A percentile compares a stretch with the other conserved stretches of the same genome.
Conservation (phyloP, 2,329 filamentous ascomycete species). For the Periconia digitata region DNA sequence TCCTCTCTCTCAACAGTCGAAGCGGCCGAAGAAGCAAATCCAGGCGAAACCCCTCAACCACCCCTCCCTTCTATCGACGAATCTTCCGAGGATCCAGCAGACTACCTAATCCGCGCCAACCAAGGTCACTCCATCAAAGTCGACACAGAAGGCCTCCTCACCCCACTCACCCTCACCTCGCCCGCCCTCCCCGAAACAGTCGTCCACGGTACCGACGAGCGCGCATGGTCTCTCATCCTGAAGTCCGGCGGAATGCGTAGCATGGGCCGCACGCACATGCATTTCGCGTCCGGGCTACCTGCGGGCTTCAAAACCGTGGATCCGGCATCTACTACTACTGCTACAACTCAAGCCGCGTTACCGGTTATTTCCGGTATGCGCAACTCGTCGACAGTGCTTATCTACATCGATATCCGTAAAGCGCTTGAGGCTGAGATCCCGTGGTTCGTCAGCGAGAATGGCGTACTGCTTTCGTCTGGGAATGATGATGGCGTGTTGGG, state of each 20-base stretch:
- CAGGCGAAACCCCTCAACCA: conserved; percentile 8
- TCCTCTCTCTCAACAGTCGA: conserved; percentile 12
- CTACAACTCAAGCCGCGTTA: conserved; percentile 25
- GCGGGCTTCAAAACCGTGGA: conserved; percentile 37
- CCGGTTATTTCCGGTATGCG: conserved; percentile 80
- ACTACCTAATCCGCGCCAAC: conserved; percentile 90
- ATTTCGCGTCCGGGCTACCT: conserved; percentile 78
- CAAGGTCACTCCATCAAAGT: conserved; percentile 87
- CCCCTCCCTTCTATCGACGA: conserved; percentile 13
- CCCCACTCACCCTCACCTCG: conserved; percentile 59
- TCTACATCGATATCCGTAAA: conserved; percentile 72
- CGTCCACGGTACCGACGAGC: conserved; percentile 87
- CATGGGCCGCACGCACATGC: conserved; percentile 87
- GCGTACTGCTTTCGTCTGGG: conserved; percentile 50
- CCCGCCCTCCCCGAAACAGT: conserved; percentile 66
- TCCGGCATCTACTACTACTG: conserved; percentile 4
- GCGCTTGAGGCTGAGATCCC: conserved; percentile 63
- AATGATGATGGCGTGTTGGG: conserved; percentile 47
- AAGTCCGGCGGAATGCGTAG: conserved; percentile 73
- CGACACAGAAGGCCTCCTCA: conserved; percentile 70
- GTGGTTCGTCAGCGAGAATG: conserved; percentile 68
- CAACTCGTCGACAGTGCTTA: conserved; percentile 59
- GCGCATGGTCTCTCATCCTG: conserved; percentile 74
- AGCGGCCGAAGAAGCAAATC: conserved; percentile 9
- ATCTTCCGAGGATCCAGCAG: conserved; percentile 54